Conservation (phyloP, 2,329 filamentous ascomycete genomes). For the Cladobotryum protrusum region DNA sequence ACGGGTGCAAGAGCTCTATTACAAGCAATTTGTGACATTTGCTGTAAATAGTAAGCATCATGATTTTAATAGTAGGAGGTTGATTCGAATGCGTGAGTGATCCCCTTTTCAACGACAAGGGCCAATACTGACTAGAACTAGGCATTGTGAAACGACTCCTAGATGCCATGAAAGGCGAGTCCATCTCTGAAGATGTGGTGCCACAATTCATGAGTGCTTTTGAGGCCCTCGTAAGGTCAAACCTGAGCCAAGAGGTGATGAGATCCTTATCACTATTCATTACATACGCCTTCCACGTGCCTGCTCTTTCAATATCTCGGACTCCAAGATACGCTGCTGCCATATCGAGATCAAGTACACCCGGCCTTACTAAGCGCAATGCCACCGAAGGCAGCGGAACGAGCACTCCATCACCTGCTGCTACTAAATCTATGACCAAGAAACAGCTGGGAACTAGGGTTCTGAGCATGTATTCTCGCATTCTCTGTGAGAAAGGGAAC, state of each 20-base stretch:
- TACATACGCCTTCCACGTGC: constrained; percentile 76
- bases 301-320: constrained; percentile 41
- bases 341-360: constrained; percentile 35
- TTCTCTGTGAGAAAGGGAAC: constrained; percentile 70
- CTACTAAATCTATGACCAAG: constrained; percentile 46
- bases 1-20: constrained; percentile 81
- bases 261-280: constrained; percentile 86
- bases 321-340: constrained; percentile 42
- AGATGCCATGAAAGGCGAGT: constrained; percentile 83
- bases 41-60: constrained; percentile 85
- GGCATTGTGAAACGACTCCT: constrained; percentile 85
- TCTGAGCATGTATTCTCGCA: constrained; percentile 67
- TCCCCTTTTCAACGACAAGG: not conserved
- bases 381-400: constrained; percentile 29
- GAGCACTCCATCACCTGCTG: constrained; percentile 23
- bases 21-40: constrained; percentile 85
- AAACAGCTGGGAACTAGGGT: constrained; percentile 69
- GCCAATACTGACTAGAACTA: constrained; percentile 29
- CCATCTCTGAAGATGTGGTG: constrained; percentile 64
- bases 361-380: constrained; percentile 31
- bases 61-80: constrained; percentile 81
- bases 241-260: constrained; percentile 77
- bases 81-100: constrained; percentile 80
- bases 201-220: constrained; percentile 74
- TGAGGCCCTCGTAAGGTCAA: constrained; percentile 70